A percentile compares a stretch with the other conserved stretches of the same genome.
phyloP scores from a whole-genome alignment of 352 stramenopile genomes.

The Chloridella minuta region DNA sequence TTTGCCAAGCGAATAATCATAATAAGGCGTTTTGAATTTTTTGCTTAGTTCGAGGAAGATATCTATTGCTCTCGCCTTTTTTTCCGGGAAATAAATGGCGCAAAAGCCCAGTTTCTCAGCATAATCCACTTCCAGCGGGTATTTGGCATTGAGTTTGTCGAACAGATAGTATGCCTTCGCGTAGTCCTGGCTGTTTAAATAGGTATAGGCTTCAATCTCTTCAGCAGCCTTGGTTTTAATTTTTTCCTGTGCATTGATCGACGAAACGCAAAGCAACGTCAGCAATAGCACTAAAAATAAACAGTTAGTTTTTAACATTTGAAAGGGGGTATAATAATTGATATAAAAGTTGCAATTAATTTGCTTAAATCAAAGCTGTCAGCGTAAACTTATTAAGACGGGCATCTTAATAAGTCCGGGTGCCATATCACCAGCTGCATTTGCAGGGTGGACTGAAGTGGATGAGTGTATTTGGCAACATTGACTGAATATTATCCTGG shows the following conservation, averaged over 20 bases:
- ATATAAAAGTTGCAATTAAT: neutral
- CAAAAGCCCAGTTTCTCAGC: neutral
- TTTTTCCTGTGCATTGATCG: neutral
- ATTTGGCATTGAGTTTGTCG: neutral
- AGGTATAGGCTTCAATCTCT: neutral
- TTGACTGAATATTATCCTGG: neutral
- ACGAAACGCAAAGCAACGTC: too few species aligned
- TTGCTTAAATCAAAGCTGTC: neutral
- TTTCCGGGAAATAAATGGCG: neutral
- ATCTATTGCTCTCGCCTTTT: neutral
- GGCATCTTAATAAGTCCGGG: neutral
- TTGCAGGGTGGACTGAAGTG: neutral
- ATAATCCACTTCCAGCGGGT: neutral
- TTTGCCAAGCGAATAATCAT: neutral
- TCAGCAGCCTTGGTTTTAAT: neutral
- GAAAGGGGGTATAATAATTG: too few species aligned
- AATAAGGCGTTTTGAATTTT: neutral
- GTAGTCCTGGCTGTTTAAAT: neutral
- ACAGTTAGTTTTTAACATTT: too few species aligned
- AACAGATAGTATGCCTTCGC: neutral
- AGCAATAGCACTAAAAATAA: too few species aligned
- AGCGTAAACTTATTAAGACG: slow-evolving; percentile 2
- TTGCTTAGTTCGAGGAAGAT: neutral
- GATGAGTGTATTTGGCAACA: neutral
- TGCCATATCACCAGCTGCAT: neutral